Base-by-base conservation (phyloP, 2,329 filamentous ascomycete species). In the Corynespora cassiicola region DNA sequence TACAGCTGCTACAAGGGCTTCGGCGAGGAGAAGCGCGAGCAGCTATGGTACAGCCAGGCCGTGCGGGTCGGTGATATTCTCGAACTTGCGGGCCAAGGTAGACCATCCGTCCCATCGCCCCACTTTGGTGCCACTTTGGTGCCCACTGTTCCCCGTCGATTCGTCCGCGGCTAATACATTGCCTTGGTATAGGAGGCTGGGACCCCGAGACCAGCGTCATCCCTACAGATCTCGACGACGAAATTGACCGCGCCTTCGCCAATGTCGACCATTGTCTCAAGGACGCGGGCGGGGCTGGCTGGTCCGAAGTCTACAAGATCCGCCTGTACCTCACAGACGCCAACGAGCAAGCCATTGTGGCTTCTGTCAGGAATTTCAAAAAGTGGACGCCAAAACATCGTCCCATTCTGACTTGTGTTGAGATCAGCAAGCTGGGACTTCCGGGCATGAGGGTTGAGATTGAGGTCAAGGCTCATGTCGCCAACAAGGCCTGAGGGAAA, bases 191-290 rank as follows among this genome's bases (percentile, higher is more conserved):
- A 40, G 37, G 37, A 20, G 45, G 47, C 5, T 50, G 46, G 48
- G 48, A 50, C 28, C 20, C 28, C 22, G 24, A 39, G 18, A 44
- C 32, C 8, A 25, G 37, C 8, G 26, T 53, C 15, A n/a, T n/a
- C 15, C 32, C 45, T 20, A 19, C 31, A 3, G 23, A 39, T 31
- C 22, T 42, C 3, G 22, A 12, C 25, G 31, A 42, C 15, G 46
- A 52, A 25, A 36, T 53, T 7, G 48, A 44, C 12, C 39, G 41
- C 24, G 75, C 77, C 0, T 81, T 82, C 46, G 59, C 48, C 7
- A 82, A 81, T 39, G 74, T 81, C n/a, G 75, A 82, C 2, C 71
- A 74, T 36, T 75, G 76, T 3, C 32, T 47, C 7, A 26, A 45
- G 14, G 30, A 34, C 22, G 44, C 33, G 21, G 37, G 42, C n/a